Evolutionary conservation across 768 basidiomycete genomes (phyloP).

Genomic region (Strobilomyces confusus): DNA sequence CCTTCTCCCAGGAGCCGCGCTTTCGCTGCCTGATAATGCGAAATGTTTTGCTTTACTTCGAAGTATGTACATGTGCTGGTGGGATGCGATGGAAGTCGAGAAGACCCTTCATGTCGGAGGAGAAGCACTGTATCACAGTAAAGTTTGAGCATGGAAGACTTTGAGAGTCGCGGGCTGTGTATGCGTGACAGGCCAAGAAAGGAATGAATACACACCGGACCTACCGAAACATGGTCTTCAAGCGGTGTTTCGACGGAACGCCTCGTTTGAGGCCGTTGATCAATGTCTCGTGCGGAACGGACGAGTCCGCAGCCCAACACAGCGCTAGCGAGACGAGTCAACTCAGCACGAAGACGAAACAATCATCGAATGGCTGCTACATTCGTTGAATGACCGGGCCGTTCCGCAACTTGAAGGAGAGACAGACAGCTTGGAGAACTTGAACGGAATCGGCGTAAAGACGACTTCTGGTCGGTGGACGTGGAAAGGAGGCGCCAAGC

Average conservation of each 20-base stretch:
- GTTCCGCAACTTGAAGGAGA: conserved; percentile 27
- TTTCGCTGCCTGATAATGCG: conserved; percentile 52
- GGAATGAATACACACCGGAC: conserved; percentile 3
- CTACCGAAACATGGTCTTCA: conserved; percentile 62
- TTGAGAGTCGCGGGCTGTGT: conserved; percentile 49
- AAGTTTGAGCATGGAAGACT: conserved; percentile 50
- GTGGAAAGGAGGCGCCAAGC: conserved; percentile 44
- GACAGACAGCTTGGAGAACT: conserved; percentile 47
- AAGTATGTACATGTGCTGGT: conserved; percentile 39
- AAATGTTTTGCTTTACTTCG: conserved; percentile 38
- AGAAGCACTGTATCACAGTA: conserved; percentile 30
- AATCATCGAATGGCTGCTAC: conserved; percentile 34
- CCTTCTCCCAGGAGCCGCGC: conserved; percentile 37
- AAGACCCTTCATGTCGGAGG: conserved; percentile 7
- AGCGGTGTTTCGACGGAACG: conserved; percentile 65
- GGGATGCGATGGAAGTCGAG: conserved; percentile 10
- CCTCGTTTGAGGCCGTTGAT: conserved; percentile 82
- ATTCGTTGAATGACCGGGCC: conserved; percentile 62
- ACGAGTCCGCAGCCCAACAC: conserved; percentile 60
- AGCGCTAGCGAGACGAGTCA: conserved; percentile 44
- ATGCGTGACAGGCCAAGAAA: not conserved
- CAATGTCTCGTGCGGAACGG: conserved; percentile 52
- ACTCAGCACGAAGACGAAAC: not conserved
- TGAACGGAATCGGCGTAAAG: conserved; percentile 60
- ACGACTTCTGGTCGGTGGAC: conserved; percentile 47